Conservation (phyloP, 1,139 yeast genomes). For the Meyerozyma guilliermondii region DNA sequence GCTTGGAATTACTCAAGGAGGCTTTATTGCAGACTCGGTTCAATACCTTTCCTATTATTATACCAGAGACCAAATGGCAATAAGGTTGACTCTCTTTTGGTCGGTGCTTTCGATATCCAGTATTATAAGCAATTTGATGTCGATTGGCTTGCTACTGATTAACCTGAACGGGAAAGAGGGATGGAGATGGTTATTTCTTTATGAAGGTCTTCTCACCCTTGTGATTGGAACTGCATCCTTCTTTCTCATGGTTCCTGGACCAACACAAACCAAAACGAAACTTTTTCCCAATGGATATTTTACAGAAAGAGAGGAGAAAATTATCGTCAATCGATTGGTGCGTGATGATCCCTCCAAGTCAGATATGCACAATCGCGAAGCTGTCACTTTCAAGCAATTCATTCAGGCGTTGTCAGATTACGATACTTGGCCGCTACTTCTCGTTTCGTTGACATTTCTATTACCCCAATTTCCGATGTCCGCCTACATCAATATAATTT, state of each 20-base stretch:
- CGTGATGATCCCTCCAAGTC: constrained; percentile 14
- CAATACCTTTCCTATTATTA: constrained; percentile 55
- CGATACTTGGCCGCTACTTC: constrained; percentile 12
- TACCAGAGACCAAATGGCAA: constrained; percentile 44
- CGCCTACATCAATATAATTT: constrained; percentile 46
- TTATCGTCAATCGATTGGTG: constrained; percentile 12
- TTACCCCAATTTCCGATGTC: constrained; percentile 10
- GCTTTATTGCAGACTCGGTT: constrained; percentile 51
- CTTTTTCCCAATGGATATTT: constrained; percentile 13
- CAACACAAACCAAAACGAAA: constrained; percentile 9
- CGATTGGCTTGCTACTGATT: constrained; percentile 42
- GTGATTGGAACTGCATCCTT: constrained; percentile 13
- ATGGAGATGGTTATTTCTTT: constrained; percentile 11
- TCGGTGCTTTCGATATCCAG: constrained; percentile 37
- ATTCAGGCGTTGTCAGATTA: constrained; percentile 10
- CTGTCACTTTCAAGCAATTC: constrained; percentile 7
- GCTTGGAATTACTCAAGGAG: constrained; percentile 50
- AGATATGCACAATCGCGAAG: constrained; percentile 13
- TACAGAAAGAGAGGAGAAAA: constrained; percentile 12
- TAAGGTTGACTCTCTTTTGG: constrained; percentile 49
- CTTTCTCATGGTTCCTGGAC: constrained; percentile 8
- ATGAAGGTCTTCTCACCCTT: constrained; percentile 10
- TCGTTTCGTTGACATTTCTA: constrained; percentile 5
- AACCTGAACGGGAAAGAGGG: constrained; percentile 24
- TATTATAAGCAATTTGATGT: constrained; percentile 37